phyloP scores from a whole-genome alignment of 2,329 filamentous ascomycete genomes.

The Xylariaceae sp. region DNA sequence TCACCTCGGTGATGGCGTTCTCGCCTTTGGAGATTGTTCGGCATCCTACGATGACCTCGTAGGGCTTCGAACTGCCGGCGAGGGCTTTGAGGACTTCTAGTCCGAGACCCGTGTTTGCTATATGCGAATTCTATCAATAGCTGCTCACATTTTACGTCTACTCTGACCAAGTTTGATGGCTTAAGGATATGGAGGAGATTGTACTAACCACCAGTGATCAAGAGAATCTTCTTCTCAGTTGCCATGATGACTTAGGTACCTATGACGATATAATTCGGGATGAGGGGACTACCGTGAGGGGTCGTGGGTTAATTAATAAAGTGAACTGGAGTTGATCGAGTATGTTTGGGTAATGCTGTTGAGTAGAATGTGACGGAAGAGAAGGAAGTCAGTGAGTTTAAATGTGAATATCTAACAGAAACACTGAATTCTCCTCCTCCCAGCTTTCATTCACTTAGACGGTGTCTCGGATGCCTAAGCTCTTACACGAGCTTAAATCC shows the following conservation, averaged over 20 bases:
- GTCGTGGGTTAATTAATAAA: no score
- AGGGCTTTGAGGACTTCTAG: conserved; percentile 23
- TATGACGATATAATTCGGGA: no score
- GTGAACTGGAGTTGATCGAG: no score
- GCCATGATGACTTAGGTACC: conserved; percentile 11
- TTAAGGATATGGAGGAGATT: neutral
- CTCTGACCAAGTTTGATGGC: neutral
- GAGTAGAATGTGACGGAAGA: no score
- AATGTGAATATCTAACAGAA: no score
- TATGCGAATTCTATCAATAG: conserved; percentile 1
- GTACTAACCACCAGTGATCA: conserved; percentile 22
- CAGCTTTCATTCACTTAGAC: no score
- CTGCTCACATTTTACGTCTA: neutral
- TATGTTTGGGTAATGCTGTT: no score
- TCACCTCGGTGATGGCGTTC: conserved; percentile 35
- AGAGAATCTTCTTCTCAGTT: conserved; percentile 18
- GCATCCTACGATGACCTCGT: conserved; percentile 47
- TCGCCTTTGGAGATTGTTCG: conserved; percentile 44
- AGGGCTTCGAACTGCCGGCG: conserved; percentile 26
- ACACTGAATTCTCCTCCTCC: no score
- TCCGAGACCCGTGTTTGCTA: conserved; percentile 21
- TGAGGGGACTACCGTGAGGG: no score
- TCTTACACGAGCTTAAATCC: no score
- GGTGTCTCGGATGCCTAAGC: no score
- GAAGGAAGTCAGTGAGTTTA: no score